Conservation (phyloP, 2,329 filamentous ascomycete species). For the Fusarium equiseti region DNA sequence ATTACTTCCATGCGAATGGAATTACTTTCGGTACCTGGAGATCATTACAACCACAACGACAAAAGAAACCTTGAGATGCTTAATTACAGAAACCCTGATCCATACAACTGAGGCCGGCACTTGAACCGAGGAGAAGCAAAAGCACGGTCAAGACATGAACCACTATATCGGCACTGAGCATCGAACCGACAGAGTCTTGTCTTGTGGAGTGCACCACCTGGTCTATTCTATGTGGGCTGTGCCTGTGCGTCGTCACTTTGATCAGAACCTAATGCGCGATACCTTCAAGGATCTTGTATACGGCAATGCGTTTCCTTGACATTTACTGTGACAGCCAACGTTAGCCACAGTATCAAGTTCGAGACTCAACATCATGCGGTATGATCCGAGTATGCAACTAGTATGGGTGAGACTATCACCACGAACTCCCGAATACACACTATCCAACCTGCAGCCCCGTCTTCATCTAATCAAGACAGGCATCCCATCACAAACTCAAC, state of each 20-base stretch:
- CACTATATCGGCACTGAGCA: constrained; percentile 6
- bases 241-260: constrained; percentile 11
- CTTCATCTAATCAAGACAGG: constrained; percentile 11
- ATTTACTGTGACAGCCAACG: constrained; percentile 1
- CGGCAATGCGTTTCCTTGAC: neutral
- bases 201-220: constrained; percentile 19
- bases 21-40: constrained; percentile 12
- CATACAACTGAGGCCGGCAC: constrained; percentile 12
- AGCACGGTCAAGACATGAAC: constrained; percentile 3
- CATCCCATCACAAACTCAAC: constrained; percentile 18
- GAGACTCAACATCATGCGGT: constrained; percentile 9
- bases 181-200: constrained; percentile 8
- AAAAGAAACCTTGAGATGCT: constrained; percentile 5
- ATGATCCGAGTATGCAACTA: constrained; percentile 11
- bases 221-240: constrained; percentile 17
- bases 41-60: constrained; percentile 7
- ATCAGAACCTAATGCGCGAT: constrained; percentile 34
- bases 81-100: constrained; percentile 1
- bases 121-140: constrained; percentile 1
- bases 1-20: constrained; percentile 3
- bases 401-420: constrained; percentile 7
- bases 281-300: constrained; percentile 22
- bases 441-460: constrained; percentile 22
- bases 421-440: constrained; percentile 1
- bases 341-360: neutral